Percentiles rank a stretch among this genome's conserved stretches.
Evolutionary conservation across 768 basidiomycete genomes (phyloP).

Genomic region (Amanita jacksonii): DNA sequence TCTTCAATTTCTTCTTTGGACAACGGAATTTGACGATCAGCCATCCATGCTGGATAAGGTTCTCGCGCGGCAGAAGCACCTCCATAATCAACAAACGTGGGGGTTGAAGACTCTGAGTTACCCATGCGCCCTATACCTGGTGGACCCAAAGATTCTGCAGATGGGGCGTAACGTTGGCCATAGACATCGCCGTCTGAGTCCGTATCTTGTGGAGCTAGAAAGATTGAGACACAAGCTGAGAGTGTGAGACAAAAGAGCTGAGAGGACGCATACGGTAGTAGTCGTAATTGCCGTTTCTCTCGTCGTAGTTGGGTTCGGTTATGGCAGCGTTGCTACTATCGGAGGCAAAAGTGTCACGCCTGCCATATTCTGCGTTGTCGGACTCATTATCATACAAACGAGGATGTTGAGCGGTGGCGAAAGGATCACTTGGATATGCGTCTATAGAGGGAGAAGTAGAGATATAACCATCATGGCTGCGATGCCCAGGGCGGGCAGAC

Average conservation of each 20-base stretch:
- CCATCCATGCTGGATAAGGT: constrained; percentile 90
- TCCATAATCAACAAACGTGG: constrained; percentile 59
- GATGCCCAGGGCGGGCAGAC: constrained; percentile 46
- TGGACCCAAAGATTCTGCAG: constrained; percentile 65
- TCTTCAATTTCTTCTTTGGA: constrained; percentile 99
- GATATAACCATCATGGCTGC: constrained; percentile 56
- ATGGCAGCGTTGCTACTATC: constrained; percentile 56
- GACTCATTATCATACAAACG: constrained; percentile 72
- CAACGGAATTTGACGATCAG: constrained; percentile 89
- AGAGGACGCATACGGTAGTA: constrained; percentile 39
- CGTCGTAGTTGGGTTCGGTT: constrained; percentile 59
- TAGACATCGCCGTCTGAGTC: constrained; percentile 78
- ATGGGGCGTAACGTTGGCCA: constrained; percentile 59
- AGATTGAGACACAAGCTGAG: constrained; percentile 17
- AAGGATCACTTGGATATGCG: constrained; percentile 60
- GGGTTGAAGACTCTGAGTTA: constrained; percentile 62
- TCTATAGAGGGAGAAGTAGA: constrained; percentile 52
- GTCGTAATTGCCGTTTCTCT: constrained; percentile 54
- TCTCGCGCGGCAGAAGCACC: constrained; percentile 54
- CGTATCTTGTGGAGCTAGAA: constrained; percentile 65
- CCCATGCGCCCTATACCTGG: constrained; percentile 38
- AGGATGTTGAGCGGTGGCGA: constrained; percentile 34
- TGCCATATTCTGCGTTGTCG: constrained; percentile 54
- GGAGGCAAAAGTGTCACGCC: constrained; percentile 60
- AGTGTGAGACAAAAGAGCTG: constrained; percentile 9